Base-by-base conservation (phyloP, 2,329 filamentous ascomycete genomes). In the Phaeosphaeriaceae sp. region DNA sequence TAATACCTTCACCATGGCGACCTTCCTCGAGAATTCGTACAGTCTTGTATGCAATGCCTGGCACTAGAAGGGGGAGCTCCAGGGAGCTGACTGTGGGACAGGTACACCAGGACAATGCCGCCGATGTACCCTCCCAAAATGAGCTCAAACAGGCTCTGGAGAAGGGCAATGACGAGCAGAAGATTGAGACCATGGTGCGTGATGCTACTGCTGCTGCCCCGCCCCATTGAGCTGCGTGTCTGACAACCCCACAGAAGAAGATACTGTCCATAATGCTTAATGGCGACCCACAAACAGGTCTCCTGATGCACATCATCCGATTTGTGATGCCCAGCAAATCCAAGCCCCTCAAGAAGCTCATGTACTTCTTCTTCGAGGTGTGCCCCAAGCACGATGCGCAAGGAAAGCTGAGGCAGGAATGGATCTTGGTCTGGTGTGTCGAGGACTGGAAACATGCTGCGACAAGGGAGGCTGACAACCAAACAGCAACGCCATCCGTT, bases 351-450 rank as follows among this genome's bases (percentile, higher is more conserved):
- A 99, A 99, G 88, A 99, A 99, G 84, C 86, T 99, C 61, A 87
- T 99, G 56, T 99, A 99, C 82, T 95, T 99, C 80, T 99, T 99
- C 84, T 97, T 98, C 78, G 95, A 99, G 82, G 95, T 98, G 78
- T 98, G 95, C 79, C 95, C 94, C 43, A 99, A 99, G 83, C 89
- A 93, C 58, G 95, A 99, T 80, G 85, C 89, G 54, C 89, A 85
- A 76, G 95, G 95, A 74, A 99, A 98, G 86, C 84, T 99, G 66
- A 97, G 97, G 85, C 95, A 99, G 82, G 95, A 99, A 83, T 98
- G 97, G 93, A 99, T 99, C 78, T 83, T 99, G 74, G 95, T 99
- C 72, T 99, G 95, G 94, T 97, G 82, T 69, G 85, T 77, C 7
- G 19, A 79, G 70, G 46, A 19, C 52, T 17, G 30, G 9, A 9